phyloP scores from a whole-genome alignment of 768 basidiomycete genomes.

The Dacryopinax primogenitus region DNA sequence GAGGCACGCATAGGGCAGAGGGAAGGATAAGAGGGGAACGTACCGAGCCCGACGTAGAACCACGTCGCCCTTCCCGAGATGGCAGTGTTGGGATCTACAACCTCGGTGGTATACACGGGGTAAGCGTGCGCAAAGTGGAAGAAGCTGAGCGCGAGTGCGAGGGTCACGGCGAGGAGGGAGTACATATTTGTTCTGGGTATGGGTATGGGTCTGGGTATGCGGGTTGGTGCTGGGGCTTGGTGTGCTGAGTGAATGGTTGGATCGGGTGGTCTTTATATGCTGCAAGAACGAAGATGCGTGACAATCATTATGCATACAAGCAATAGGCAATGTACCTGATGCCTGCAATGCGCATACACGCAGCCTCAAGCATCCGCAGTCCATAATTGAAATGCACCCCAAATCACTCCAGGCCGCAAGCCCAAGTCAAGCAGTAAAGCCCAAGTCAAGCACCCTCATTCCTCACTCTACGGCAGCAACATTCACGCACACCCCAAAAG shows the following conservation, averaged over 20 bases:
- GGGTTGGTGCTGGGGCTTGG: background rate
- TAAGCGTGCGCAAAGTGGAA: background rate
- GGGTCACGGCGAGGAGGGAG: background rate
- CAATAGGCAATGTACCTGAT: too few species aligned
- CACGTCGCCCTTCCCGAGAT: background rate
- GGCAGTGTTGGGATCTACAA: background rate
- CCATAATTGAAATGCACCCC: too few species aligned
- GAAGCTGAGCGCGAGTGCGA: background rate
- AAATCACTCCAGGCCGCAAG: too few species aligned
- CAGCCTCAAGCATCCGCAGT: too few species aligned
- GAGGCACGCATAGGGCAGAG: background rate
- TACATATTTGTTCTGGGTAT: background rate
- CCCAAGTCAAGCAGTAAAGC: too few species aligned
- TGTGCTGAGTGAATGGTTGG: background rate
- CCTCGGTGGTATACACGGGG: constrained; percentile 1
- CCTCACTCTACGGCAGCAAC: too few species aligned
- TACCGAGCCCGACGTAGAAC: constrained; percentile 8
- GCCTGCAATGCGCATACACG: too few species aligned
- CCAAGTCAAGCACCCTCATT: too few species aligned
- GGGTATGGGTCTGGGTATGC: background rate
- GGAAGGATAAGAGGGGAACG: background rate
- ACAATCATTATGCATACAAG: too few species aligned
- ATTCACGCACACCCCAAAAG: too few species aligned
- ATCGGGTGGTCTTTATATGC: background rate
- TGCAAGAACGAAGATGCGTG: too few species aligned